phyloP scores from a whole-genome alignment of 2,329 filamentous ascomycete species.

The Cryphonectria nitschkei region DNA sequence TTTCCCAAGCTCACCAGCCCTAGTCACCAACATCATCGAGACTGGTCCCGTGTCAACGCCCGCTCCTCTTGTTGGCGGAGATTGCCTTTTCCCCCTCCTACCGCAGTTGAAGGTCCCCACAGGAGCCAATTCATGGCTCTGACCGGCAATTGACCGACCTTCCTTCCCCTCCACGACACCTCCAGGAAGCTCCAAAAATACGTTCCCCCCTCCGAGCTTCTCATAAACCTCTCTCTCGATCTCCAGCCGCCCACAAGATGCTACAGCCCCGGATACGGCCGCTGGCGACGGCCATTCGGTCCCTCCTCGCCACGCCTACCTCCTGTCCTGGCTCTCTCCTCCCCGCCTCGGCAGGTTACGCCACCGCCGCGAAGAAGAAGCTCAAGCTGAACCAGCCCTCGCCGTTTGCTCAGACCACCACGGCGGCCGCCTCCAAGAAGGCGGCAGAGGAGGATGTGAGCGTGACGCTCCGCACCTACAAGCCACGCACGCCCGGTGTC shows the following conservation, averaged over 20 bases:
- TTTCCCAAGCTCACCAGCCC: conserved; percentile 21
- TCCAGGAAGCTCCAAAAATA: conserved; percentile 19
- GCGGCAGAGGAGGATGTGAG: conserved; percentile 41
- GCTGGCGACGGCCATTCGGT: conserved; percentile 36
- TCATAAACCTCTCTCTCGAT: background rate
- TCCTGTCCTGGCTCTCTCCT: conserved; percentile 27
- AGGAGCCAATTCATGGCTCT: conserved; percentile 20
- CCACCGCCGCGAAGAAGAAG: conserved; percentile 32
- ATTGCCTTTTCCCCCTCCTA: background rate
- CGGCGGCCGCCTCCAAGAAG: conserved; percentile 21
- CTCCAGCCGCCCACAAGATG: conserved; percentile 48
- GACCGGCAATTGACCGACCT: conserved; percentile 17
- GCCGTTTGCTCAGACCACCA: conserved; percentile 20
- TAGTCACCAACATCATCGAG: conserved; percentile 9
- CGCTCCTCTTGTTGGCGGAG: conserved; percentile 14
- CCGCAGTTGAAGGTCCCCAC: conserved; percentile 1
- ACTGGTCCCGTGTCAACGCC: conserved; percentile 12
- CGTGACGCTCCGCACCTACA: conserved; percentile 78
- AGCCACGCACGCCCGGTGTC: conserved; percentile 87
- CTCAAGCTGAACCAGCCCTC: conserved; percentile 23
- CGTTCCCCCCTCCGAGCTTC: background rate
- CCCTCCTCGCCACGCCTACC: conserved; percentile 28
- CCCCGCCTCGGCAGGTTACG: conserved; percentile 24
- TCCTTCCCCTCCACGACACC: conserved; percentile 6
- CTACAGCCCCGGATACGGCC: conserved; percentile 68